A percentile compares a stretch with the other conserved stretches of the same genome.
Conservation (phyloP, 2,329 filamentous ascomycete genomes). For the Fusarium sulawesiense region DNA sequence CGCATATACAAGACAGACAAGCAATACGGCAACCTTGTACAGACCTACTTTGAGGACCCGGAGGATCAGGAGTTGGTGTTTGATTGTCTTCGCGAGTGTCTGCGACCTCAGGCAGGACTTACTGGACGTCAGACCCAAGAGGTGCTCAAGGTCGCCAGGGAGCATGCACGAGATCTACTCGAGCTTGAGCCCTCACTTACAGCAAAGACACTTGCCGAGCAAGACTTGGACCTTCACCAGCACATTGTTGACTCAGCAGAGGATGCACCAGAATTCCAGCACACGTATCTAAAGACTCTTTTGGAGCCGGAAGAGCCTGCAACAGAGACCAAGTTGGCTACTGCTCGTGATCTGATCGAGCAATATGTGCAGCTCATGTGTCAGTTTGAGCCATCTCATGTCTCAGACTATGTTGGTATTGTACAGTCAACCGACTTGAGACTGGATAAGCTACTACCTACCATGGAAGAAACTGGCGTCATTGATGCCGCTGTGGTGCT, state of each 20-base stretch:
- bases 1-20: slow-evolving; percentile 84
- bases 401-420: slow-evolving; percentile 83
- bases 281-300: slow-evolving; percentile 79
- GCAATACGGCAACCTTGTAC: slow-evolving; percentile 81
- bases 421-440: slow-evolving; percentile 82
- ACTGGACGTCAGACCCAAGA: slow-evolving; percentile 77
- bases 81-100: slow-evolving; percentile 79
- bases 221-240: slow-evolving; percentile 74
- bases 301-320: slow-evolving; percentile 69
- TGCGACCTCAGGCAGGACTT: slow-evolving; percentile 72
- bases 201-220: slow-evolving; percentile 71
- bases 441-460: slow-evolving; percentile 83
- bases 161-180: slow-evolving; percentile 74
- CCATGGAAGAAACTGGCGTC: slow-evolving; percentile 88
- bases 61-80: slow-evolving; percentile 82
- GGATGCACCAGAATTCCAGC: slow-evolving; percentile 73
- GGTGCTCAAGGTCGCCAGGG: slow-evolving; percentile 73
- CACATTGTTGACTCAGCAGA: slow-evolving; percentile 71
- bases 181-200: slow-evolving; percentile 73
- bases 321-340: slow-evolving; percentile 48
- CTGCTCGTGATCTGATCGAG: slow-evolving; percentile 75
- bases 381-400: slow-evolving; percentile 81
- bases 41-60: slow-evolving; percentile 86
- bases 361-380: slow-evolving; percentile 93
- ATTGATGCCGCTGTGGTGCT: slow-evolving; percentile 93